Base-by-base conservation (phyloP, 2,329 filamentous ascomycete genomes). In the Dothidotthia symphoricarpi region DNA sequence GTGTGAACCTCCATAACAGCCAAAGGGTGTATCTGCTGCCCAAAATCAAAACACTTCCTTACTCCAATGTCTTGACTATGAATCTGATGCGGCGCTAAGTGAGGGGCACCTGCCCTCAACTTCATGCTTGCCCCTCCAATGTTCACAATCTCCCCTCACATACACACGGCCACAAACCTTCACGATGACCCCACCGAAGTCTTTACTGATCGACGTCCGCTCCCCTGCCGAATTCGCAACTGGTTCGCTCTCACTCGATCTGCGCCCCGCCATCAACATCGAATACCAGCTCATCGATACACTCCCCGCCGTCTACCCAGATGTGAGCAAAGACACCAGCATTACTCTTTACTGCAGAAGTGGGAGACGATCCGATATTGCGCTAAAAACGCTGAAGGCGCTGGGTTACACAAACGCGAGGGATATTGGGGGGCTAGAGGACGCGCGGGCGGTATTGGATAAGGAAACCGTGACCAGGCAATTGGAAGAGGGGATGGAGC, bases 281-380 rank as follows among this genome's bases (percentile, higher is more conserved):
- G 62, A 66, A 32, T 67, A 65, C 55, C 55, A 60, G 28, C n/a
- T 36, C 27, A 67, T 68, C 35, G 47, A 47, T 24, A 45, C 51
- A n/a, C 51, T 67, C 2, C 38, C 57, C 5, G 14, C 39, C 4
- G 42, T 63, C 15, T 52, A 59, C 32, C 41, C 49, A 1, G 32
- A 39, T 25, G 47, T 63, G 0, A 7, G 14, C 5, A 64, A 64
- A 24, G 33, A 46, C 7, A 61, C 63, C 22, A 30, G 48, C n/a
- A 64, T 68, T 14, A 64, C 63, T 9, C 45, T 68, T 24, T 68
- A 68, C 35, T 68, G 65, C 32, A 62, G 64, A 10, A 61, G 57
- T 3, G 65, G 65, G 0, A 44, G 65, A 13, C 43, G 65, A 2
- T 64, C 59, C 1, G 52, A 52, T 16, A 61, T 68, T 31, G 65